A percentile compares a stretch with the other conserved stretches of the same genome.
These are phyloP conservation scores for Stachybotrys chlorohalonatus DNA, from an alignment of 2,329 filamentous ascomycete species.

Conservation along the genomic window DNA sequence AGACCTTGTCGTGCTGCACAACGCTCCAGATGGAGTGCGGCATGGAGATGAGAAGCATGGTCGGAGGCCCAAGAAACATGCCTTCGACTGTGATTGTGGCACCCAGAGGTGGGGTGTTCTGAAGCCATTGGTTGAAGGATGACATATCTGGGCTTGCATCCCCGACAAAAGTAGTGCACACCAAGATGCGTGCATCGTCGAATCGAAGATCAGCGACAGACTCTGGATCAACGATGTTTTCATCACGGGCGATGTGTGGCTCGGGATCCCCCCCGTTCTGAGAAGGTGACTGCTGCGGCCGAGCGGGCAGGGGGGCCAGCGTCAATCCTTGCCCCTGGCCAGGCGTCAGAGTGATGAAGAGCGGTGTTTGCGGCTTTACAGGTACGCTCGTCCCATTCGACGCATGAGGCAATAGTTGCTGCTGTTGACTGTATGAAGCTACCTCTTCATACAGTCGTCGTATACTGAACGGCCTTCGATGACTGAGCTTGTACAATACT, in stretches of 20 bases:
- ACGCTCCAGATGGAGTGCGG: slow-evolving; percentile 54
- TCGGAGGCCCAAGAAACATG: slow-evolving; percentile 59
- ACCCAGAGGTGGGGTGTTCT: slow-evolving; percentile 45
- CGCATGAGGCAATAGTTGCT: slow-evolving; percentile 30
- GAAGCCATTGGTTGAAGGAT: slow-evolving; percentile 58
- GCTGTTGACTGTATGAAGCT: slow-evolving; percentile 32
- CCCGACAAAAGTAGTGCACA: slow-evolving; percentile 58
- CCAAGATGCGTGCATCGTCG: slow-evolving; percentile 53
- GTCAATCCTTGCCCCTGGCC: slow-evolving; percentile 43
- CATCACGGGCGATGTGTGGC: slow-evolving; percentile 16
- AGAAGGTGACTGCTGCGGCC: slow-evolving; percentile 15
- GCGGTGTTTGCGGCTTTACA: slow-evolving; percentile 30
- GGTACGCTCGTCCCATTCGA: slow-evolving; percentile 30
- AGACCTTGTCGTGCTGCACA: slow-evolving; percentile 58
- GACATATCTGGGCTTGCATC: slow-evolving; percentile 58
- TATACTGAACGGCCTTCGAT: slow-evolving; percentile 44
- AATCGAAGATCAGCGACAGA: slow-evolving; percentile 48
- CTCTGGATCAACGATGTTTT: slow-evolving; percentile 35
- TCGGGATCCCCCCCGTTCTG: slow-evolving; percentile 18
- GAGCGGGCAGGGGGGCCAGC: slow-evolving; percentile 37
- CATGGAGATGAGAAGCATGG: slow-evolving; percentile 59
- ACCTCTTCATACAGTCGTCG: slow-evolving; percentile 50
- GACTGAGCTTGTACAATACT: slow-evolving; percentile 43
- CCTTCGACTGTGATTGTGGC: slow-evolving; percentile 55
- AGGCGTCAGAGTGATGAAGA: slow-evolving; percentile 47